A percentile compares a stretch with the other conserved stretches of the same genome.
Conservation (phyloP, 306 rosid genomes). For the Datisca glomerata region DNA sequence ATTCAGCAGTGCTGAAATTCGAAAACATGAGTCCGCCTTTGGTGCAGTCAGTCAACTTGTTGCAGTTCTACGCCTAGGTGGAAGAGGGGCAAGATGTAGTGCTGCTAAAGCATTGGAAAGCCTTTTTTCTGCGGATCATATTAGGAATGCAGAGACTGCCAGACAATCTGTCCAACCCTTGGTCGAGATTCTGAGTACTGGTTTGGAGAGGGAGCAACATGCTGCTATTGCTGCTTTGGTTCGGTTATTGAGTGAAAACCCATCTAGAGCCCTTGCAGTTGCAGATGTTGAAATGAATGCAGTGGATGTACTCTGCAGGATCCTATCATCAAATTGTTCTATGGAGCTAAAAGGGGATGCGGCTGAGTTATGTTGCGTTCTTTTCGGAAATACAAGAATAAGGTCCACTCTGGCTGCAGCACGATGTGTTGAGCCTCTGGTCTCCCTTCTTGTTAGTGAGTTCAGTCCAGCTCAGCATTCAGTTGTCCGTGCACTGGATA, state of each 20-base stretch:
- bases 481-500: slow-evolving; percentile 87
- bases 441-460: slow-evolving; percentile 80
- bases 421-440: slow-evolving; percentile 91
- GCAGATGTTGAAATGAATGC: slow-evolving; percentile 99
- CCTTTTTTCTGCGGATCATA: slow-evolving; percentile 91
- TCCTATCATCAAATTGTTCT: slow-evolving; percentile 82
- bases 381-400: slow-evolving; percentile 92
- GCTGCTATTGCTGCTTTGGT: slow-evolving; percentile 96
- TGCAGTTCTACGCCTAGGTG: slow-evolving; percentile 96
- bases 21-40: slow-evolving; percentile 83
- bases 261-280: slow-evolving; percentile 91
- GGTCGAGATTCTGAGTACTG: slow-evolving; percentile 96
- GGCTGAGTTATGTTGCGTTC: slow-evolving; percentile 88
- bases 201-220: slow-evolving; percentile 94
- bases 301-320: slow-evolving; percentile 94
- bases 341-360: slow-evolving; percentile 95
- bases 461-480: slow-evolving; percentile 85
- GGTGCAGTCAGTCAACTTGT: slow-evolving; percentile 96
- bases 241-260: slow-evolving; percentile 88
- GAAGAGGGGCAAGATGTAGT: slow-evolving; percentile 90
- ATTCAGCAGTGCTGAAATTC: slow-evolving; percentile 90
- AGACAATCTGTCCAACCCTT: slow-evolving; percentile 95
- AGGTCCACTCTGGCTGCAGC: slow-evolving; percentile 93
- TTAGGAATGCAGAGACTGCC: slow-evolving; percentile 87
- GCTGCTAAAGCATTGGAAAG: slow-evolving; percentile 98